phyloP scores from a whole-genome alignment of 176 grass and related monocot species.

The Secale cereale region DNA sequence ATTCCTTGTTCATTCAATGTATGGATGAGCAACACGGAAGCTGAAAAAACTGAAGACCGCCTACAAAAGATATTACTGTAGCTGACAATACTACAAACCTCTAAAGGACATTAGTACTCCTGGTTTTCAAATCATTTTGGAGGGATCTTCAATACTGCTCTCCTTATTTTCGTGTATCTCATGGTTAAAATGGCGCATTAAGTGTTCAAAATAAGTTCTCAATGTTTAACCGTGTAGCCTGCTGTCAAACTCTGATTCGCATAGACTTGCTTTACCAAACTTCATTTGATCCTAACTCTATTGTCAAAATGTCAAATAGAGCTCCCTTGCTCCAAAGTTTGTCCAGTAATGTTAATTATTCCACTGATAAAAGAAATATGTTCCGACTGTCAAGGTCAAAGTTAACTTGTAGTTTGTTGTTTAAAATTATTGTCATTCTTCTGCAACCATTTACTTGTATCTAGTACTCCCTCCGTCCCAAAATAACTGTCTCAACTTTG shows the following conservation, averaged over 20 bases:
- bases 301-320: slow-evolving; percentile 2
- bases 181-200: not conserved
- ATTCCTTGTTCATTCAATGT: not conserved
- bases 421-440: not conserved
- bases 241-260: not conserved
- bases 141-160: not conserved
- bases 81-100: not conserved
- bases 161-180: too few species aligned
- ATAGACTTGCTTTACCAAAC: slow-evolving; percentile 1
- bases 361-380: not conserved
- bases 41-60: not conserved
- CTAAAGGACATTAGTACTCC: not conserved
- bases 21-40: not conserved
- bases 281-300: not conserved
- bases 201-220: not conserved
- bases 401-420: not conserved
- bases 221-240: slow-evolving; percentile 2
- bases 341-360: not conserved
- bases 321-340: not conserved
- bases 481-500: too few species aligned
- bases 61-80: not conserved
- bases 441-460: not conserved
- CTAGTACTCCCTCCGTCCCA: too few species aligned
- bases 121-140: not conserved
- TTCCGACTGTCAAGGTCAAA: not conserved